Percentiles rank a stretch among this genome's conserved stretches.
Conservation (phyloP, 1,139 yeast genomes). For the Suzukiozyma palmioleophila region DNA sequence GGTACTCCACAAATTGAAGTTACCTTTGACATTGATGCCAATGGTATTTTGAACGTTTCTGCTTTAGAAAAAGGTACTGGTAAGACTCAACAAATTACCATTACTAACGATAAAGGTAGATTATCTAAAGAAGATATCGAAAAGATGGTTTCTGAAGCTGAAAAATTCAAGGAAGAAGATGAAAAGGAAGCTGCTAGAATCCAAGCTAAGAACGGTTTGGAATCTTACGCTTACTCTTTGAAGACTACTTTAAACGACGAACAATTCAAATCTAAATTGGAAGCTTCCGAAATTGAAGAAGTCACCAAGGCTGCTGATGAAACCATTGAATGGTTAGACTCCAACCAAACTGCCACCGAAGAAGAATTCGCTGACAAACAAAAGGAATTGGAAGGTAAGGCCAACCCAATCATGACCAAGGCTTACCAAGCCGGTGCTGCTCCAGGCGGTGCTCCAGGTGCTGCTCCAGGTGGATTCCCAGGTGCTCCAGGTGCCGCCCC, state of each 20-base stretch:
- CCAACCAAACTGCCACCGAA: conserved; percentile 79
- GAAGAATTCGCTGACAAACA: conserved; percentile 87
- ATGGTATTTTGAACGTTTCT: conserved; percentile 90
- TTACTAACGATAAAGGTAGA: conserved; percentile 50
- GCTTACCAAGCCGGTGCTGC: conserved; percentile 74
- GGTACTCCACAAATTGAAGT: conserved; percentile 98
- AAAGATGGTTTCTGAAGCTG: conserved; percentile 50
- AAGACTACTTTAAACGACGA: conserved; percentile 80
- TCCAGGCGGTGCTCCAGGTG: conserved; percentile 53
- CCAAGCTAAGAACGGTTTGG: conserved; percentile 79
- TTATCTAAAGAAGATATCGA: conserved; percentile 49
- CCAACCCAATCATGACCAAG: conserved; percentile 92
- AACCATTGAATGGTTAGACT: conserved; percentile 84
- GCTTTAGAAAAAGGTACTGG: conserved; percentile 97
- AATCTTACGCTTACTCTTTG: conserved; percentile 86
- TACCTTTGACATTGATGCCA: conserved; percentile 90
- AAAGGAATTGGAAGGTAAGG: conserved; percentile 90
- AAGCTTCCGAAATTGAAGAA: conserved; percentile 71
- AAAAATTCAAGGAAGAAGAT: conserved; percentile 47
- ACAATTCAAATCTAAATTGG: conserved; percentile 77
- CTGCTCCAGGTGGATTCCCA: conserved; percentile 46
- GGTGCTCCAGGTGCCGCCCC: conserved; percentile 65
- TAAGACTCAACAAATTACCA: conserved; percentile 47
- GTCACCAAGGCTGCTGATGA: conserved; percentile 83
- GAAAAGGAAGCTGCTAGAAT: conserved; percentile 45